These are phyloP conservation scores for Cercophora scortea DNA, from an alignment of 495 filamentous ascomycete species.

Conservation along the genomic window DNA sequence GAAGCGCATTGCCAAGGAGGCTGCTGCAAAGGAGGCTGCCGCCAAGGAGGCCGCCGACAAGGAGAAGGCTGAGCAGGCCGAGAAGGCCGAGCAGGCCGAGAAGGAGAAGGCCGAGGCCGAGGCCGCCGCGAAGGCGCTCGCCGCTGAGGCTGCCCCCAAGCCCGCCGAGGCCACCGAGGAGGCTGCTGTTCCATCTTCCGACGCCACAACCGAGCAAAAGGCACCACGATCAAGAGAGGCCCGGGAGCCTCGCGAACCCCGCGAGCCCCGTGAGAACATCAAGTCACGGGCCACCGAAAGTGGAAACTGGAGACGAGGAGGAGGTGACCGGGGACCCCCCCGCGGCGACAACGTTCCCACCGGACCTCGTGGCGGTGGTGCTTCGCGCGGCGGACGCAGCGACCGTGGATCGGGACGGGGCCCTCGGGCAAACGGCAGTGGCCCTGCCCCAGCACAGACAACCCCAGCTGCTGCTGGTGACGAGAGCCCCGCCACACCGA, in stretches of 20 bases:
- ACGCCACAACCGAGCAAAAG: conserved; percentile 24
- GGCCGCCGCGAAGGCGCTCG: conserved; percentile 31
- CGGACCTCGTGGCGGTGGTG: conserved; percentile 29
- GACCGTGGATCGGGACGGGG: conserved; percentile 26
- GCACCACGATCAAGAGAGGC: conserved; percentile 10
- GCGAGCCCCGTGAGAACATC: conserved; percentile 12
- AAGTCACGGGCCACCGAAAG: conserved; percentile 40
- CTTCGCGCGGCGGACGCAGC: conserved; percentile 34
- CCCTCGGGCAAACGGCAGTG: conserved; percentile 37
- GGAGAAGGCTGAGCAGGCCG: conserved; percentile 20
- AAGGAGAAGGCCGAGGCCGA: conserved; percentile 53
- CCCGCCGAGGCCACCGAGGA: conserved; percentile 14
- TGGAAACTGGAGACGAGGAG: conserved; percentile 44
- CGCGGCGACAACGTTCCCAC: conserved; percentile 31
- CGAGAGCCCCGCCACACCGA: conserved; percentile 18
- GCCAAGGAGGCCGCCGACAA: conserved; percentile 26
- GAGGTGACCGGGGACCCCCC: conserved; percentile 29
- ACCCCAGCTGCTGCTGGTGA: conserved; percentile 9
- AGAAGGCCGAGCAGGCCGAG: conserved; percentile 68
- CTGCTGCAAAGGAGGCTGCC: conserved; percentile 50
- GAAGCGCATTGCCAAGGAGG: conserved; percentile 57
- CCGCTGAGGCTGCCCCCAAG: neutral
- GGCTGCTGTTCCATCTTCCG: conserved; percentile 12
- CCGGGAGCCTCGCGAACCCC: conserved; percentile 21
- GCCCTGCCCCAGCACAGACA: conserved; percentile 21